phyloP scores from a whole-genome alignment of 2,329 filamentous ascomycete genomes.

The Amphichorda felina region DNA sequence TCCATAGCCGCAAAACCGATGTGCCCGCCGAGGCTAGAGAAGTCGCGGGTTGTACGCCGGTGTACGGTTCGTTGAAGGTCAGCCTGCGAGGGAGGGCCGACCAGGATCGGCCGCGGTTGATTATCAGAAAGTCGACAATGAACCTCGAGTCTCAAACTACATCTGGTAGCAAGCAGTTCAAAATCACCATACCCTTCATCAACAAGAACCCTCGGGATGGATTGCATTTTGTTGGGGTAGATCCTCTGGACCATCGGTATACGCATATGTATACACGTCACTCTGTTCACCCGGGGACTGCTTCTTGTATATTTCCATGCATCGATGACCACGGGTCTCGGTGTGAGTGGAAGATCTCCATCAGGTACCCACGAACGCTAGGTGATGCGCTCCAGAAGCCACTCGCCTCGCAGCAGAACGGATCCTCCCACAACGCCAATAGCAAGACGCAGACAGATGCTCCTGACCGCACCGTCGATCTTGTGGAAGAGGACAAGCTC shows the following conservation, averaged over 20 bases:
- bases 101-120: slow-evolving; percentile 26
- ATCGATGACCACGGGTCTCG: slow-evolving; percentile 74
- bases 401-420: slow-evolving; percentile 26
- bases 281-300: slow-evolving; percentile 63
- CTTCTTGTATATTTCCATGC: slow-evolving; percentile 85
- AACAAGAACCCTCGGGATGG: slow-evolving; percentile 71
- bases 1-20: slow-evolving; percentile 38
- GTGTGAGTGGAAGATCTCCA: slow-evolving; percentile 78
- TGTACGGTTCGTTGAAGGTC: slow-evolving; percentile 38
- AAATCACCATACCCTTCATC: slow-evolving; percentile 61
- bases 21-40: slow-evolving; percentile 43
- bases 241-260: slow-evolving; percentile 68
- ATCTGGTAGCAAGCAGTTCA: slow-evolving; percentile 30
- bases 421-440: slow-evolving; percentile 18
- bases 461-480: slow-evolving; percentile 26
- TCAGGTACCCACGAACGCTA: slow-evolving; percentile 76
- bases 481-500: slow-evolving; percentile 70
- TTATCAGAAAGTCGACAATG: slow-evolving; percentile 29
- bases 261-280: slow-evolving; percentile 88
- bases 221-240: slow-evolving; percentile 80
- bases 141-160: slow-evolving; percentile 17
- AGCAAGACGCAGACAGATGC: slow-evolving; percentile 18
- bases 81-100: slow-evolving; percentile 27
- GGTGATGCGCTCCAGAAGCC: slow-evolving; percentile 58
- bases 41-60: slow-evolving; percentile 41